Percentiles rank a stretch among this genome's conserved stretches.
Conservation (phyloP, 495 filamentous ascomycete species). For the Aspergillus funiculosus region DNA sequence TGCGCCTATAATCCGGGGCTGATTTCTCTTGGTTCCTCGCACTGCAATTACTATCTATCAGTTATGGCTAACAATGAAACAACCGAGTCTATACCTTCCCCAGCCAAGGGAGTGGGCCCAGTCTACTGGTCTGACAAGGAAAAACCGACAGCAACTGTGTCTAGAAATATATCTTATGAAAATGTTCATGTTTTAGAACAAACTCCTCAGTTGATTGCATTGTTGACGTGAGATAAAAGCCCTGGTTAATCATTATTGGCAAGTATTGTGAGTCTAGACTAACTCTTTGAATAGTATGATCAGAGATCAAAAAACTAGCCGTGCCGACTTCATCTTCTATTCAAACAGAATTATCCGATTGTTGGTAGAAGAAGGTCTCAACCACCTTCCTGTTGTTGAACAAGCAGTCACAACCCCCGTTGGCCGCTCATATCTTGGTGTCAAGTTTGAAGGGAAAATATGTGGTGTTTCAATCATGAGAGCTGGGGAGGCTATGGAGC, state of each 20-base stretch:
- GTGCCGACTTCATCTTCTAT: conserved; percentile 98
- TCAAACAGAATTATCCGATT: conserved; percentile 97
- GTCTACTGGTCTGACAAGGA: conserved; percentile 68
- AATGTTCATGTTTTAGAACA: conserved; percentile 89
- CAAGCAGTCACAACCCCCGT: conserved; percentile 87
- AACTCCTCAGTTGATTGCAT: conserved; percentile 92
- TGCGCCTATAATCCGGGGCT: too few species aligned
- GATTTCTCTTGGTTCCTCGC: too few species aligned
- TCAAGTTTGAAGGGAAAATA: conserved; percentile 96
- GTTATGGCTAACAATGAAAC: conserved; percentile 12
- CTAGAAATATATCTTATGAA: conserved; percentile 69
- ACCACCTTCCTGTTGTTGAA: conserved; percentile 87
- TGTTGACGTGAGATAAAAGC: conserved; percentile 74
- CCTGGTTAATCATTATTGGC: background rate
- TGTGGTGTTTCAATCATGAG: conserved; percentile 98
- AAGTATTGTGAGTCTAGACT: conserved; percentile 14
- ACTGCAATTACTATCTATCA: background rate
- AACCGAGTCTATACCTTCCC: conserved; percentile 41
- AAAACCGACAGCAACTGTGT: conserved; percentile 87
- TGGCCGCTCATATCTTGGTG: conserved; percentile 79
- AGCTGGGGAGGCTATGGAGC: conserved; percentile 97
- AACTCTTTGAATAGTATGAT: conserved; percentile 68
- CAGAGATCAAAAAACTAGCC: conserved; percentile 76
- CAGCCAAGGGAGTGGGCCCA: conserved; percentile 70
- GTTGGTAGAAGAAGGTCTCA: conserved; percentile 95